phyloP scores from a whole-genome alignment of 495 filamentous ascomycete species.

The Hypoxylon fragiforme region DNA sequence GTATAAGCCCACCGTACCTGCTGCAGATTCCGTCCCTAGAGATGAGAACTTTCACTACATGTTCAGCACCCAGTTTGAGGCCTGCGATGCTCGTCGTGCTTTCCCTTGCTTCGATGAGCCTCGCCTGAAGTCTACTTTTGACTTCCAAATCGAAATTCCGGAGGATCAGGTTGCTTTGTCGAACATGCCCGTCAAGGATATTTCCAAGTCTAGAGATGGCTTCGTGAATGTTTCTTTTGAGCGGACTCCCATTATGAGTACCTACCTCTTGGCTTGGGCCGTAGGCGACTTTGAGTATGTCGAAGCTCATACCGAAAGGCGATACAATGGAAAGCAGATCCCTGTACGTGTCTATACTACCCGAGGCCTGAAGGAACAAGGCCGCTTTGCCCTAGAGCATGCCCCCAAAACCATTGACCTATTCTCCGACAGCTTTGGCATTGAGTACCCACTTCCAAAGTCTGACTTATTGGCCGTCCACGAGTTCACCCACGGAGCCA shows the following conservation, averaged over 20 bases:
- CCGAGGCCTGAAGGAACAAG: slow-evolving; percentile 84
- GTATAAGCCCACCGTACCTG: slow-evolving; percentile 77
- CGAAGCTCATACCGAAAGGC: slow-evolving; percentile 81
- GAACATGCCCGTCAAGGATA: slow-evolving; percentile 86
- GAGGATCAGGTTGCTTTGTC: slow-evolving; percentile 83
- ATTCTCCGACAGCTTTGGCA: slow-evolving; percentile 91
- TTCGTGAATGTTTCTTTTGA: slow-evolving; percentile 84
- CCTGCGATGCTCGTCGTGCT: slow-evolving; percentile 88
- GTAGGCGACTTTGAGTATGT: slow-evolving; percentile 96
- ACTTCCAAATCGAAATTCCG: slow-evolving; percentile 88
- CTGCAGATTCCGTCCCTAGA: slow-evolving; percentile 71
- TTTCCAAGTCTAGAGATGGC: slow-evolving; percentile 61
- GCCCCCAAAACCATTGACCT: slow-evolving; percentile 89
- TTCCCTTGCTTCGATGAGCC: slow-evolving; percentile 99
- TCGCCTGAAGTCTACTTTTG: slow-evolving; percentile 93
- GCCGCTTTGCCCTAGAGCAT: slow-evolving; percentile 80
- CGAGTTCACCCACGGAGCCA: slow-evolving; percentile 72
- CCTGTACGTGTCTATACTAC: slow-evolving; percentile 98
- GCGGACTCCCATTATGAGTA: slow-evolving; percentile 89
- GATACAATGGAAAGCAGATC: slow-evolving; percentile 84
- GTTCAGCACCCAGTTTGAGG: slow-evolving; percentile 96
- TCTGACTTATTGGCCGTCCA: slow-evolving; percentile 93
- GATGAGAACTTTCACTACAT: slow-evolving; percentile 85
- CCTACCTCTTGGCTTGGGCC: slow-evolving; percentile 96
- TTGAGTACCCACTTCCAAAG: slow-evolving; percentile 96